Evolutionary conservation across 371 early-diverging fungal genomes (phyloP), one percentile per base, ranked within the genome.

Genomic region (Mycotypha africana): DNA sequence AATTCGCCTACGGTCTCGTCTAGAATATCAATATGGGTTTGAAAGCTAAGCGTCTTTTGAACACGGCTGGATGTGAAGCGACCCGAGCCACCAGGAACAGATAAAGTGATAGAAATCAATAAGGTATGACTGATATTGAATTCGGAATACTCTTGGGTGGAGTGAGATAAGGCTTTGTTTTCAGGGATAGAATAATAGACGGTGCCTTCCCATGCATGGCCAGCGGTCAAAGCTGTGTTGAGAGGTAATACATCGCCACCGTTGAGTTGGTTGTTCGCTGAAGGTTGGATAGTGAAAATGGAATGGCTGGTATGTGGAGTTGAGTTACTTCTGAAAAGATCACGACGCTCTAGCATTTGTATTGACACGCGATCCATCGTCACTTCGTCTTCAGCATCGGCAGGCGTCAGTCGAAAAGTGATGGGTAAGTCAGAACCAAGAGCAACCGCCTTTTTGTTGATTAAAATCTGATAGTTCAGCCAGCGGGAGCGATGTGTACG

Each of bases 401-500:
- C 19, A 26, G 47, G 47, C 19, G 22, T 15, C 3, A 53, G 26
- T 10, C 38, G 41, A 20, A 53, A 53, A 1, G 47, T 53, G 3
- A 53, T 42, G 14, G 53, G 47, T 11, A 53, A 22, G 5, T 42
- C 22, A 9, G 47, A 47, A 10, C 48, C 53, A 2, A 53, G 20
- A 1, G 53, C 21, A 4, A 53, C 47, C 5, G 53, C 42, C 31
- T 53, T 53, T 24, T 47, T 47, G 12, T 36, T 21, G 15, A 53
- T 23, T 31, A 37, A n/a, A 11, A 53, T 25, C 26, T 47, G 53
- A 25, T 53, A 53, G 16, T 47, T 7, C n/a, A 53, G 31, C 53
- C 53, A 53, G 8, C 22, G n/a, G 10, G 24, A 37, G 31, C 38
- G 17, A 32, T 38, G 47, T 9, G 32, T 42, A 12, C 32, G 47